Conservation (phyloP, 2,329 filamentous ascomycete species). For the Claviceps arundinis region DNA sequence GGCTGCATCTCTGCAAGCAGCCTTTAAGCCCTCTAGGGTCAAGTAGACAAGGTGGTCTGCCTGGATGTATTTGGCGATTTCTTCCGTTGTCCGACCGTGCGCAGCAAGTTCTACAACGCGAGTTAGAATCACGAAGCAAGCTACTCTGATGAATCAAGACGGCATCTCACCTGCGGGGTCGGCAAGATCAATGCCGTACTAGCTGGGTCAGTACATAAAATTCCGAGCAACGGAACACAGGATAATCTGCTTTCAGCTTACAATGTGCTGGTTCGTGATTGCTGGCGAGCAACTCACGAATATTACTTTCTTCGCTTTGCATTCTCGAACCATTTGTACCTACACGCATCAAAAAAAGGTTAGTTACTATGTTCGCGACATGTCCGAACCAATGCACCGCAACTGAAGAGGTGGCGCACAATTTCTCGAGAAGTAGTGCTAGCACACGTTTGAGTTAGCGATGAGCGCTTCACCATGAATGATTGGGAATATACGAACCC, state of each 20-base stretch:
- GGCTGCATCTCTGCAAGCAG: slow-evolving; percentile 61
- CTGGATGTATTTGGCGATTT: slow-evolving; percentile 18
- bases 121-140: not conserved
- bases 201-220: not conserved
- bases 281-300: slow-evolving; percentile 73
- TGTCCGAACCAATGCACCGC: not conserved
- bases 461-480: not conserved
- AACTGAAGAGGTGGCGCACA: slow-evolving; percentile 5
- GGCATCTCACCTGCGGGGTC: slow-evolving; percentile 13
- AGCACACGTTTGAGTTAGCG: not conserved
- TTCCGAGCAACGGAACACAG: not conserved
- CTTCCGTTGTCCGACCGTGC: slow-evolving; percentile 23
- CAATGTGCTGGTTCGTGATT: slow-evolving; percentile 78
- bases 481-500: slow-evolving; percentile 18
- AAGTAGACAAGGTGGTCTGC: slow-evolving; percentile 14
- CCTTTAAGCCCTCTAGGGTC: slow-evolving; percentile 37
- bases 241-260: slow-evolving; percentile 28
- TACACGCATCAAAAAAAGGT: slow-evolving; percentile 1
- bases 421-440: slow-evolving; percentile 11
- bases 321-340: slow-evolving; percentile 63
- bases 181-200: slow-evolving; percentile 36
- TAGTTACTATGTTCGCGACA: not conserved
- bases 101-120: slow-evolving; percentile 25
- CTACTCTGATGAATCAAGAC: slow-evolving; percentile 1
- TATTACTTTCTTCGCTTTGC: slow-evolving; percentile 68